A percentile compares a stretch with the other conserved stretches of the same genome.
Conservation (phyloP, 805 yeast genomes). For the Candida sonorensis region DNA sequence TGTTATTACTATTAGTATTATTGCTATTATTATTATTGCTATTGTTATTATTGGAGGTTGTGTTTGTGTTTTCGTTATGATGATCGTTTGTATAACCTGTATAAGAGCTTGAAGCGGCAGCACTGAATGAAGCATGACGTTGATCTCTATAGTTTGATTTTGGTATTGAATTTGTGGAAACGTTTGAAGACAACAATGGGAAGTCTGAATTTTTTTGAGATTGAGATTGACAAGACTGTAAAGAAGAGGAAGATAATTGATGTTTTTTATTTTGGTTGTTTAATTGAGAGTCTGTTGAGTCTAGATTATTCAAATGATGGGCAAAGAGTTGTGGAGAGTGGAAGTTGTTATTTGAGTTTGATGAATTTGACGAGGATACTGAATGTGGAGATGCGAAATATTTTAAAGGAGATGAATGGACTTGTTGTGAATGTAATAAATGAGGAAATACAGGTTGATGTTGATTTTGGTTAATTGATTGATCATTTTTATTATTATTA, state of each 20-base stretch:
- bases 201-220: no score
- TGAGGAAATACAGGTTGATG: constrained; percentile 1
- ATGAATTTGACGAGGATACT: constrained; percentile 10
- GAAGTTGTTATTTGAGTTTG: constrained; percentile 8
- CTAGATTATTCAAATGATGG: constrained; percentile 2
- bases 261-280: neutral
- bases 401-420: constrained; percentile 3
- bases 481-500: no score
- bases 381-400: constrained; percentile 16
- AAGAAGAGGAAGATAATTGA: neutral
- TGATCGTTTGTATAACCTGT: constrained; percentile 29
- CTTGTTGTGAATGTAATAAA: neutral
- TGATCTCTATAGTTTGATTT: constrained; percentile 21
- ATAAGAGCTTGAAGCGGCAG: constrained; percentile 55
- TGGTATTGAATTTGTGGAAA: neutral
- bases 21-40: no score
- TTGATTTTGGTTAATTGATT: constrained; percentile 1
- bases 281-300: no score
- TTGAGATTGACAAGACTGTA: no score
- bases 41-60: no score
- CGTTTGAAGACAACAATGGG: no score
- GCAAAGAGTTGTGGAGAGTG: constrained; percentile 11
- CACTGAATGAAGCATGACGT: constrained; percentile 58
- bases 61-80: constrained; percentile 3
- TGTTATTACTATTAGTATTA: no score